Evolutionary conservation across 2,329 filamentous ascomycete genomes (phyloP).

Genomic region (Fusarium austroafricanum): DNA sequence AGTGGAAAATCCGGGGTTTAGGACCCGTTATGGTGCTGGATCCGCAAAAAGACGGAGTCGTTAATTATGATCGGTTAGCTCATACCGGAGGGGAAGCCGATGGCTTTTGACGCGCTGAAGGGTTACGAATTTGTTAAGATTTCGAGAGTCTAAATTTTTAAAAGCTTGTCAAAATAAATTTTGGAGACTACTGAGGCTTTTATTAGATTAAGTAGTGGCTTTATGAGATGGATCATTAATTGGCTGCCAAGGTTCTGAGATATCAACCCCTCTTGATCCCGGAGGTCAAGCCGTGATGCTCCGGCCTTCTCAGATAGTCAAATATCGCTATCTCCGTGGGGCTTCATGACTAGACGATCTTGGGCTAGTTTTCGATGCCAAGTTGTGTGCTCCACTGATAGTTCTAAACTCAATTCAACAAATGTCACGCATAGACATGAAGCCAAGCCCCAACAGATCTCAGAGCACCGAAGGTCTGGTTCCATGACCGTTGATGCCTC

Average conservation of each 20-base stretch:
- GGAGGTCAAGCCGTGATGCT: conserved; percentile 12
- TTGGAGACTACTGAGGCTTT: background rate
- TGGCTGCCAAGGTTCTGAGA: background rate
- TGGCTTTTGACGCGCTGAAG: background rate
- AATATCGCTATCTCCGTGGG: conserved; percentile 8
- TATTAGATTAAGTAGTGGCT: background rate
- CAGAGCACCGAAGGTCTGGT: too few relatives aligned
- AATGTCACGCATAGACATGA: too few relatives aligned
- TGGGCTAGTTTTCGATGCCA: background rate
- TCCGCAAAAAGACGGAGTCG: conserved; percentile 5
- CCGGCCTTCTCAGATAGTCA: background rate
- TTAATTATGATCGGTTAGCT: conserved; percentile 1
- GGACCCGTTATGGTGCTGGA: background rate
- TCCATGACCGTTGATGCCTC: too few relatives aligned
- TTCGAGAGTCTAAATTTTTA: background rate
- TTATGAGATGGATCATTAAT: background rate
- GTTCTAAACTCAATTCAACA: too few relatives aligned
- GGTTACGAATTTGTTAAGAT: background rate
- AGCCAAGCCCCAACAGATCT: too few relatives aligned
- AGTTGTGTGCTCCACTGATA: too few relatives aligned
- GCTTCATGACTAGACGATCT: background rate
- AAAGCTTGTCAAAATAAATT: too few relatives aligned
- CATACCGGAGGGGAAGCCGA: conserved; percentile 8
- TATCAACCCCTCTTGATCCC: background rate
- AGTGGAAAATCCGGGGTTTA: conserved; percentile 20